Evolutionary conservation across 345 rosid genomes (phyloP).

Genomic region (Cardamine occulta): DNA sequence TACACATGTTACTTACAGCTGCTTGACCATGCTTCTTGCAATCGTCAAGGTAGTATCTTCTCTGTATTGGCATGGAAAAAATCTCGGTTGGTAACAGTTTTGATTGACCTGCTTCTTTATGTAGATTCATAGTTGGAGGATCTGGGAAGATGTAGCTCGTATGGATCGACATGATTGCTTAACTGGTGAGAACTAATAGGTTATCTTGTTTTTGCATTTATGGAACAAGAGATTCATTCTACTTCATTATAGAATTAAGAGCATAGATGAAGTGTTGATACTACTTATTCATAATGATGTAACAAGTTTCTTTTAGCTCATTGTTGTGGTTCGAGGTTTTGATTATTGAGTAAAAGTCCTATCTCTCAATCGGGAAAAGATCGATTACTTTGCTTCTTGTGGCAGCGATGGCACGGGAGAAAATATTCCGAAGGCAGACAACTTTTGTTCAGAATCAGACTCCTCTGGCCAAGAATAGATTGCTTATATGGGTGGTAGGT

Average conservation of each 20-base stretch:
- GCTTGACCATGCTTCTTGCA: slow-evolving; percentile 94
- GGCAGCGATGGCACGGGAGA: slow-evolving; percentile 60
- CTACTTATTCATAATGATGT: neutral
- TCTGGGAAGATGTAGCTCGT: slow-evolving; percentile 88
- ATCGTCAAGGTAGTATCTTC: slow-evolving; percentile 71
- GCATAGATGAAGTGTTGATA: slow-evolving; percentile 3
- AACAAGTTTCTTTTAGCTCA: slow-evolving; percentile 16
- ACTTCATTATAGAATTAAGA: no score
- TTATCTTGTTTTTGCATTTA: neutral
- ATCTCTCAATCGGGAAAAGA: neutral
- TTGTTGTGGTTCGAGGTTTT: slow-evolving; percentile 9
- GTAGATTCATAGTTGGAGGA: slow-evolving; percentile 94
- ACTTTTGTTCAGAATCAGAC: slow-evolving; percentile 72
- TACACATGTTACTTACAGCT: slow-evolving; percentile 91
- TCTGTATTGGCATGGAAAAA: slow-evolving; percentile 4
- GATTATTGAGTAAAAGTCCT: neutral
- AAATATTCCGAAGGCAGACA: slow-evolving; percentile 70
- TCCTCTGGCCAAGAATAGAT: slow-evolving; percentile 59
- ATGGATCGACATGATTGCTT: slow-evolving; percentile 60
- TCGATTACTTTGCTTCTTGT: slow-evolving; percentile 12
- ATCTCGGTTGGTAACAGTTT: neutral
- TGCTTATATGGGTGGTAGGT: slow-evolving; percentile 85
- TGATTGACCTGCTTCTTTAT: slow-evolving; percentile 24
- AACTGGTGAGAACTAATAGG: slow-evolving; percentile 54
- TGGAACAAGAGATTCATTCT: neutral